Evolutionary conservation across 1,139 yeast species (phyloP).

Genomic region (Blastobotrys aristatus): DNA sequence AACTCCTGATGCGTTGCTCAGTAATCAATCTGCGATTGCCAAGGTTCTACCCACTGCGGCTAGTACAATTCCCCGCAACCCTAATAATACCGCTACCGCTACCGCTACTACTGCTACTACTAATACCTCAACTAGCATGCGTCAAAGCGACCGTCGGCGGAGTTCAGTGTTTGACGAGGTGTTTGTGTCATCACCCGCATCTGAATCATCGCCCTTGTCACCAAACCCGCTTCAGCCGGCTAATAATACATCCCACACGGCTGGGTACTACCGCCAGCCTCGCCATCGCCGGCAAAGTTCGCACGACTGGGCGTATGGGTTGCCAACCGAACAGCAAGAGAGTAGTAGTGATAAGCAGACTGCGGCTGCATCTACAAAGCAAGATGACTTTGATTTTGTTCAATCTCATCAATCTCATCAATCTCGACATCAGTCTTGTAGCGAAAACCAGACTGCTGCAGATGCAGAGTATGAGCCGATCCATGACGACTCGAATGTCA

Average conservation of each 20-base stretch:
- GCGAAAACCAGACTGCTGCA: background rate
- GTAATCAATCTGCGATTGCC: conserved; percentile 11
- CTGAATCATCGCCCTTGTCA: conserved; percentile 20
- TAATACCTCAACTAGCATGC: background rate
- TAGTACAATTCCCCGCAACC: background rate
- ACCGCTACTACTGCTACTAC: background rate
- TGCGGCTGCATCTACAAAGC: no score
- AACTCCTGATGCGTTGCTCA: conserved; percentile 11
- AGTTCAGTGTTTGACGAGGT: conserved; percentile 20
- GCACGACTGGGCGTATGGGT: conserved; percentile 25
- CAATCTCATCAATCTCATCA: no score
- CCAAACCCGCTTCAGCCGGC: background rate
- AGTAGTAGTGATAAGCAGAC: background rate
- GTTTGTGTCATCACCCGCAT: conserved; percentile 23
- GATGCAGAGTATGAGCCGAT: conserved; percentile 14
- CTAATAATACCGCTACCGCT: background rate
- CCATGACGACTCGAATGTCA: conserved; percentile 17
- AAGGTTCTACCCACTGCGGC: background rate
- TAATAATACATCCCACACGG: background rate
- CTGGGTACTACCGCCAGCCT: conserved; percentile 29
- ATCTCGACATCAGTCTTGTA: background rate
- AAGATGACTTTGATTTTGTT: background rate
- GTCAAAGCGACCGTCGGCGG: conserved; percentile 9
- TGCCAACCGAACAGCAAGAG: conserved; percentile 4
- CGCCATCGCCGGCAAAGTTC: conserved; percentile 25